phyloP scores from a whole-genome alignment of 305 asterid species.

The Fraxinus sp. region DNA sequence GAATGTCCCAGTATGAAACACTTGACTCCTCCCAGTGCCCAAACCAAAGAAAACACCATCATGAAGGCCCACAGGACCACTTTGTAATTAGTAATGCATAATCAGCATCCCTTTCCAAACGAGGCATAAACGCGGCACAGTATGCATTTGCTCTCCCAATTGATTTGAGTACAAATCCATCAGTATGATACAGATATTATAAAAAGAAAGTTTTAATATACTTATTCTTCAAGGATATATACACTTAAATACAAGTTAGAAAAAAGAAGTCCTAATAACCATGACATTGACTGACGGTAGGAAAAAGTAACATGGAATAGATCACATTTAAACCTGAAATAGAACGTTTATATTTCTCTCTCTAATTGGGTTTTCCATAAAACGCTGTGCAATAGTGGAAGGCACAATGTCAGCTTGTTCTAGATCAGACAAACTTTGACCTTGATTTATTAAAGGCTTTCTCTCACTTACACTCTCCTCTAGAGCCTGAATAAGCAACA shows the following conservation, averaged over 20 bases:
- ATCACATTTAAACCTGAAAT: not conserved
- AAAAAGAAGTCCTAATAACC: constrained; percentile 9
- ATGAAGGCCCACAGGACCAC: not conserved
- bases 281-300: not conserved
- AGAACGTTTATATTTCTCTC: not conserved
- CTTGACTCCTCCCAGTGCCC: constrained; percentile 10
- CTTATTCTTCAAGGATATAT: not conserved
- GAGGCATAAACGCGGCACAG: not conserved
- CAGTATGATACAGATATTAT: not conserved
- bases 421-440: not conserved
- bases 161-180: not conserved
- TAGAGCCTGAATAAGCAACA: constrained; percentile 9
- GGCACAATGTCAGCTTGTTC: constrained; percentile 2
- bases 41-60: constrained; percentile 3
- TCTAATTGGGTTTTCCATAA: constrained; percentile 4
- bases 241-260: constrained; percentile 2
- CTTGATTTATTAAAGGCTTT: not conserved
- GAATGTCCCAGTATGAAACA: not conserved
- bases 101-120: not conserved
- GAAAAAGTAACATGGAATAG: not conserved
- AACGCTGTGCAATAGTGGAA: constrained; percentile 1
- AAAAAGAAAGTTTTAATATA: not conserved
- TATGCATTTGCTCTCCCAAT: not conserved
- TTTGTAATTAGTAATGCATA: not conserved
- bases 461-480: constrained; percentile 9